Evolutionary conservation across 805 yeast species (phyloP).

Genomic region (Kurtzmaniella fragi): DNA sequence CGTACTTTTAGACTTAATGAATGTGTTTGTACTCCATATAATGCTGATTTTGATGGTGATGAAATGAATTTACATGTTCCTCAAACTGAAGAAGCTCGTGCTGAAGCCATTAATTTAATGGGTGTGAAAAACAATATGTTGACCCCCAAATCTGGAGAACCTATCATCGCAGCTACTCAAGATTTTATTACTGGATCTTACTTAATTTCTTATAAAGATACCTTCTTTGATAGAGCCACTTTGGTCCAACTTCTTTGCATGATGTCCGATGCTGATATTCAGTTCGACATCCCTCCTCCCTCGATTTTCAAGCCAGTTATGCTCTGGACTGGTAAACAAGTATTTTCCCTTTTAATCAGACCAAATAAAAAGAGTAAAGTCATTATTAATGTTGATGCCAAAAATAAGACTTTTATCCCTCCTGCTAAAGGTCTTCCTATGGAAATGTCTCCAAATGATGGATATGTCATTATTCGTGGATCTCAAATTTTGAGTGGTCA

Average conservation of each 20-base stretch:
- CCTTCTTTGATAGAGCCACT: constrained; percentile 84
- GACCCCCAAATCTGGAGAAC: constrained; percentile 98
- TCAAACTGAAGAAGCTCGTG: constrained; percentile 97
- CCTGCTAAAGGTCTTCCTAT: constrained; percentile 68
- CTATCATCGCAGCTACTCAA: constrained; percentile 98
- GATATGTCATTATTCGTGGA: constrained; percentile 85
- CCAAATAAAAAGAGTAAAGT: constrained; percentile 79
- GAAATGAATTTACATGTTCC: constrained; percentile 99
- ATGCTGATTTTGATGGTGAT: constrained; percentile 99
- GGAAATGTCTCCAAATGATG: constrained; percentile 98
- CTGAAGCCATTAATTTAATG: constrained; percentile 98
- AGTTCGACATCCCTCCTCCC: constrained; percentile 95
- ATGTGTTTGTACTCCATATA: constrained; percentile 98
- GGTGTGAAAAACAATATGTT: constrained; percentile 93
- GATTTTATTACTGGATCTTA: constrained; percentile 98
- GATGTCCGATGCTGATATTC: constrained; percentile 91
- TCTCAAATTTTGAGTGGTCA: constrained; percentile 87
- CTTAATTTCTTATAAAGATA: constrained; percentile 86
- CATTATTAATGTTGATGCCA: constrained; percentile 87
- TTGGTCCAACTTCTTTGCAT: constrained; percentile 78
- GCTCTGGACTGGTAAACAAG: constrained; percentile 97
- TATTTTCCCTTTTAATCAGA: constrained; percentile 78
- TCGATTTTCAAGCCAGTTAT: constrained; percentile 82
- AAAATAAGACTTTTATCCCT: constrained; percentile 81
- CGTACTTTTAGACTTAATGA: constrained; percentile 94